Percentiles rank a stretch among this genome's conserved stretches.
Conservation (phyloP, 2,329 filamentous ascomycete genomes). For the Xylariaceae sp. region DNA sequence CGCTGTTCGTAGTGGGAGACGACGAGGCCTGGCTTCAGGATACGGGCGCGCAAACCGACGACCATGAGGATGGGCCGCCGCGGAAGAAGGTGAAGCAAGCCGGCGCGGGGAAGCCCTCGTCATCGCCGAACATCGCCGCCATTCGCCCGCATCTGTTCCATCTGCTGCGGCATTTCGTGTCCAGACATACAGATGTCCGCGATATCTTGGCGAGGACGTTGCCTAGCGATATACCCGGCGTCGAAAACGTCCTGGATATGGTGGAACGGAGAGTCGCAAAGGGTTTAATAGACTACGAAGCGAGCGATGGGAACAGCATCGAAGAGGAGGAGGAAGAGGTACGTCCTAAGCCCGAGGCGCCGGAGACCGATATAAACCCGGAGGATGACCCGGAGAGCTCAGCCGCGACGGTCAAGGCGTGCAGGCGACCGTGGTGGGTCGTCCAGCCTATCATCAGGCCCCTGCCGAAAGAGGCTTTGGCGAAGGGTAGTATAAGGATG, state of each 20-base stretch:
- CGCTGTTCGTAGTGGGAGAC: conserved; percentile 67
- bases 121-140: conserved; percentile 62
- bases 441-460: conserved; percentile 84
- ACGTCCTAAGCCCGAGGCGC: conserved; percentile 22
- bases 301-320: conserved; percentile 47
- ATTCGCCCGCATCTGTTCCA: conserved; percentile 95
- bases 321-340: conserved; percentile 33
- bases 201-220: conserved; percentile 71
- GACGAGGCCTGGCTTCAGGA: conserved; percentile 45
- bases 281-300: conserved; percentile 65
- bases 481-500: conserved; percentile 72
- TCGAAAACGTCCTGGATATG: conserved; percentile 70
- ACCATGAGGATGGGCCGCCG: conserved; percentile 39
- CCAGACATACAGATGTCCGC: conserved; percentile 74
- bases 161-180: conserved; percentile 76
- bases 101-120: conserved; percentile 44
- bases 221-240: conserved; percentile 68
- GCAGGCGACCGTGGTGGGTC: conserved; percentile 83
- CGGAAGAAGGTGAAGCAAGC: conserved; percentile 38
- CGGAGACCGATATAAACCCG: conserved; percentile 28
- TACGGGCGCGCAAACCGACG: conserved; percentile 26
- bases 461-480: conserved; percentile 79
- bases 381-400: conserved; percentile 54
- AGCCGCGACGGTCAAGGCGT: conserved; percentile 63
- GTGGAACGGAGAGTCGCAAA: conserved; percentile 71